These are phyloP conservation scores for Infundibulicybe gibba DNA, from an alignment of 768 basidiomycete species.

Conservation along the genomic window DNA sequence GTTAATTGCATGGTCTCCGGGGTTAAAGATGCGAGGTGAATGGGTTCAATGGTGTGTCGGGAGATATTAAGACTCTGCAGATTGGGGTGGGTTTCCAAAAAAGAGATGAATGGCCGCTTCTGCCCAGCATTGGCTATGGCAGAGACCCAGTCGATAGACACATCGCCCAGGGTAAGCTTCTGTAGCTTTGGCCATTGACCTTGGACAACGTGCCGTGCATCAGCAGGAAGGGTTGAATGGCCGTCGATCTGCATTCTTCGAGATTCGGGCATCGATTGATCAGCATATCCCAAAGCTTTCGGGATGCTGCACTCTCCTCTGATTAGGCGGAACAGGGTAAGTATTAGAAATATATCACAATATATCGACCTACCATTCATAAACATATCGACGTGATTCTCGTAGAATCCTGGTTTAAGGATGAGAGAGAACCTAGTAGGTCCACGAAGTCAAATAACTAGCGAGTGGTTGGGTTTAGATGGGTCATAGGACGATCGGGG, in stretches of 20 bases:
- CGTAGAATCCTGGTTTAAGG: slow-evolving; percentile 64
- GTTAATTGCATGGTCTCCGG: slow-evolving; percentile 46
- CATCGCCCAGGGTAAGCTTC: slow-evolving; percentile 59
- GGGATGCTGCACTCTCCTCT: slow-evolving; percentile 51
- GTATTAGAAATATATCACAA: neutral
- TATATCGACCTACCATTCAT: slow-evolving; percentile 43
- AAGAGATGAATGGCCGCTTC: slow-evolving; percentile 59
- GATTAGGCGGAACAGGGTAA: slow-evolving; percentile 1
- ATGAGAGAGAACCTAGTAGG: slow-evolving; percentile 63
- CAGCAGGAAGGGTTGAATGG: slow-evolving; percentile 47
- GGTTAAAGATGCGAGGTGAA: slow-evolving; percentile 47
- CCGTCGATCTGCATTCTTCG: slow-evolving; percentile 56
- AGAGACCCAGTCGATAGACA: slow-evolving; percentile 55
- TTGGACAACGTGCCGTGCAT: slow-evolving; percentile 49
- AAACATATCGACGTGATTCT: slow-evolving; percentile 50
- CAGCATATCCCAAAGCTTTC: slow-evolving; percentile 69
- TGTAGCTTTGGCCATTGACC: slow-evolving; percentile 69
- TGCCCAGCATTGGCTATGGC: slow-evolving; percentile 30
- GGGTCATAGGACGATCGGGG: slow-evolving; percentile 1
- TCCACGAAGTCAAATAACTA: slow-evolving; percentile 70
- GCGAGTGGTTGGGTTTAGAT: slow-evolving; percentile 2
- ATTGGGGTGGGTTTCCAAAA: slow-evolving; percentile 61
- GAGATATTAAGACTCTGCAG: slow-evolving; percentile 51
- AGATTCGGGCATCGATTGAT: slow-evolving; percentile 60
- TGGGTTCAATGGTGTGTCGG: slow-evolving; percentile 47